Conservation (phyloP, 2,329 filamentous ascomycete genomes). For the Tetracladium maxilliforme region DNA sequence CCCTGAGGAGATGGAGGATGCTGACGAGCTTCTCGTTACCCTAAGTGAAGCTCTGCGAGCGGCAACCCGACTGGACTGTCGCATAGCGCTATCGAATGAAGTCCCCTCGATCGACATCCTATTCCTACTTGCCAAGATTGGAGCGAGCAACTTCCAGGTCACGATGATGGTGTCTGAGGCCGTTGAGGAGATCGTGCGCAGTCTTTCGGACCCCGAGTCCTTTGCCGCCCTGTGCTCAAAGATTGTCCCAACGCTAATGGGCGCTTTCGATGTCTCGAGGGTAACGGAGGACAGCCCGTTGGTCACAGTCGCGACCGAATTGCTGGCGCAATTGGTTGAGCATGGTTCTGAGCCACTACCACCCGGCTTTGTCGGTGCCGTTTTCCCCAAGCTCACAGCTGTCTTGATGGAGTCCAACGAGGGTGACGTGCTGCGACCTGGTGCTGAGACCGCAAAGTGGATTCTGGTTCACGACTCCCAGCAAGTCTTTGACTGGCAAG, state of each 20-base stretch:
- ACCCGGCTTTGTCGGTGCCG: constrained; percentile 67
- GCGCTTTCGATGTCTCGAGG: constrained; percentile 77
- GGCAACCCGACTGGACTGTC: constrained; percentile 66
- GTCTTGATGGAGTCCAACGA: constrained; percentile 75
- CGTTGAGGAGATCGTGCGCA: constrained; percentile 73
- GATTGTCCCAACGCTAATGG: constrained; percentile 74
- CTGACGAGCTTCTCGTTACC: constrained; percentile 83
- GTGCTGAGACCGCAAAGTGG: constrained; percentile 74
- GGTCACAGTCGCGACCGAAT: constrained; percentile 68
- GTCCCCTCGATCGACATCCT: constrained; percentile 67
- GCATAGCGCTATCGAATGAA: constrained; percentile 56
- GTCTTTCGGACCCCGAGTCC: constrained; percentile 49
- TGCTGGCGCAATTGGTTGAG: constrained; percentile 69
- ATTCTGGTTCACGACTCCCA: constrained; percentile 82
- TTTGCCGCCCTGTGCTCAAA: constrained; percentile 73
- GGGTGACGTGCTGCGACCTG: constrained; percentile 75
- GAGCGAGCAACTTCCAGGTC: constrained; percentile 81
- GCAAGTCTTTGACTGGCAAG: constrained; percentile 78
- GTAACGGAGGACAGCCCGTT: constrained; percentile 75
- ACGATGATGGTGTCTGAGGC: constrained; percentile 78
- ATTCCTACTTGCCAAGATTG: constrained; percentile 79
- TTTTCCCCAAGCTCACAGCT: constrained; percentile 75
- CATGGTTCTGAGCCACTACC: constrained; percentile 77
- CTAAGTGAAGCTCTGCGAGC: constrained; percentile 76
- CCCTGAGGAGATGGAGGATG: constrained; percentile 68